phyloP scores from a whole-genome alignment of 1,284 basidiomycete genomes.

The Ustilago tritici region DNA sequence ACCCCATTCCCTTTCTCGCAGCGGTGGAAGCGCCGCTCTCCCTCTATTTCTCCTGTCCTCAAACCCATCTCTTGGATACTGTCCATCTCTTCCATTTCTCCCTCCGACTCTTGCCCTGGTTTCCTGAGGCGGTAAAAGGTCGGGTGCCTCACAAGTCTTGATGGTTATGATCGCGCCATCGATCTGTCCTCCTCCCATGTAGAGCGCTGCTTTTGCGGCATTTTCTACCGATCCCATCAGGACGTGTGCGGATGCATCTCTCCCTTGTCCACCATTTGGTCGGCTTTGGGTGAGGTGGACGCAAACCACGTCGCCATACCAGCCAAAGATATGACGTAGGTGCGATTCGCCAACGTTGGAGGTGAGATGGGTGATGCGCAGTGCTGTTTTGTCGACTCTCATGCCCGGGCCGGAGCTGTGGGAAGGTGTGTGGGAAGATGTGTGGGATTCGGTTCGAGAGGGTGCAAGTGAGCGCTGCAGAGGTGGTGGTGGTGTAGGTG shows the following conservation, averaged over 20 bases:
- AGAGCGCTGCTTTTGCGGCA: conserved; percentile 47
- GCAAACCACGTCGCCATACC: conserved; percentile 40
- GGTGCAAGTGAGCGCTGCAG: conserved; percentile 5
- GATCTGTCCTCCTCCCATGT: conserved; percentile 60
- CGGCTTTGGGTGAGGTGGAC: conserved; percentile 14
- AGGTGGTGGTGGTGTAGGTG: background rate
- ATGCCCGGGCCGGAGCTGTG: background rate
- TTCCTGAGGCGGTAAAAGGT: no score
- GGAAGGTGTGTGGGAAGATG: background rate
- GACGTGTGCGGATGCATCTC: conserved; percentile 22
- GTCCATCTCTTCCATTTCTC: background rate
- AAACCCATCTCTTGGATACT: no score
- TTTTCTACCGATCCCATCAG: conserved; percentile 24
- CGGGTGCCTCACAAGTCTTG: conserved; percentile 17
- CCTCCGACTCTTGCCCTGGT: no score
- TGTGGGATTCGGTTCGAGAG: background rate
- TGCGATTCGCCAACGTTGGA: conserved; percentile 45
- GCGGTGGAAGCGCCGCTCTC: background rate
- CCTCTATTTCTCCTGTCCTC: background rate
- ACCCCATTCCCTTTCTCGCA: background rate
- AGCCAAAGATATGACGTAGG: conserved; percentile 48
- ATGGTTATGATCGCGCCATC: conserved; percentile 40
- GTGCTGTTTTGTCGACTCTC: conserved; percentile 21
- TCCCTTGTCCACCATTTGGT: background rate
- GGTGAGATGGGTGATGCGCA: conserved; percentile 36